Percentiles rank a stretch among this genome's conserved stretches.
phyloP scores from a whole-genome alignment of 805 yeast genomes.

The Barnettozyma salicaria region DNA sequence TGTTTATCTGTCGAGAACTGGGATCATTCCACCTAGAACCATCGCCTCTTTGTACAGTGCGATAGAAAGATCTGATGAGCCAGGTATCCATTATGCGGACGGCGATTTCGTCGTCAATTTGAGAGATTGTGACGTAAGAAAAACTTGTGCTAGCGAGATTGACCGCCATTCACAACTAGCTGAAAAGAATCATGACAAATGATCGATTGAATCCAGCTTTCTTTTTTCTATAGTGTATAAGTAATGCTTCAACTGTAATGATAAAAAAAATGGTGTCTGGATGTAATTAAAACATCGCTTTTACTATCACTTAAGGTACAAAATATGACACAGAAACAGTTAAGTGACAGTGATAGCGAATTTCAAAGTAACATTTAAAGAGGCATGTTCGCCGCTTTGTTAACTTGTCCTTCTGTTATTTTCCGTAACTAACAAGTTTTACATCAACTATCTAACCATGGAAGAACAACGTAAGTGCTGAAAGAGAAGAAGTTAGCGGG shows the following conservation, averaged over 20 bases:
- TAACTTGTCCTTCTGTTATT: too few relatives aligned
- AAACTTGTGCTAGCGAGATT: constrained; percentile 48
- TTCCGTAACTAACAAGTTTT: too few relatives aligned
- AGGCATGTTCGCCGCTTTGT: too few relatives aligned
- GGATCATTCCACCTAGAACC: constrained; percentile 60
- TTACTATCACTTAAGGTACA: constrained; percentile 21
- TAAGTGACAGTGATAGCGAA: constrained; percentile 28
- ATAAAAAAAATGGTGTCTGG: too few relatives aligned
- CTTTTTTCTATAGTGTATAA: too few relatives aligned
- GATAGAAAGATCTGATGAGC: constrained; percentile 34
- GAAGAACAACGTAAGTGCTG: too few relatives aligned
- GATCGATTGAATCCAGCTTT: too few relatives aligned
- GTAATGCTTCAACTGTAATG: too few relatives aligned
- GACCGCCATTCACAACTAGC: constrained; percentile 29
- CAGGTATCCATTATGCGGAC: constrained; percentile 43
- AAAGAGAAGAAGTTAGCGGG: too few relatives aligned
- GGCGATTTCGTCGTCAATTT: constrained; percentile 69
- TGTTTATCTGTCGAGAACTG: constrained; percentile 61
- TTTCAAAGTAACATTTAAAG: too few relatives aligned
- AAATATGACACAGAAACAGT: constrained; percentile 1
- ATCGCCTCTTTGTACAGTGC: constrained; percentile 43
- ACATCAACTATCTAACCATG: too few relatives aligned
- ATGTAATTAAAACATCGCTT: too few relatives aligned
- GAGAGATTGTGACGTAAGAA: constrained; percentile 45
- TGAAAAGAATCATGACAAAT: constrained; percentile 12